Percentiles rank a stretch among this genome's conserved stretches.
phyloP scores from a whole-genome alignment of 306 rosid species.

The Mimosa pudica region DNA sequence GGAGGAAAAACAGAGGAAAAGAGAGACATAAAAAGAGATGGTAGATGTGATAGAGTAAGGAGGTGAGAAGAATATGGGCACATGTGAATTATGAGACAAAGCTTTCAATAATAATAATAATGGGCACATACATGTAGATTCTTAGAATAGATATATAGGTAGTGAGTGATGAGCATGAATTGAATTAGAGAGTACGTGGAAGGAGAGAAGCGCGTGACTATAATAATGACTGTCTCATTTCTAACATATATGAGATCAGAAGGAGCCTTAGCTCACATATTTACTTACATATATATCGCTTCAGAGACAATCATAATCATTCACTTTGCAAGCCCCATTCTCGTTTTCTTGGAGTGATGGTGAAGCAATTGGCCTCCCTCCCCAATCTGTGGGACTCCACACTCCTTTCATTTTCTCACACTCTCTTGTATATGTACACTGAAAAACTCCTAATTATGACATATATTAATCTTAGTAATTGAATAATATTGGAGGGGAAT shows the following conservation, averaged over 20 bases:
- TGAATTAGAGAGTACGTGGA: too few relatives aligned
- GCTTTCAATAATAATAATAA: not conserved
- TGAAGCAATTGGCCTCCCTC: conserved; percentile 32
- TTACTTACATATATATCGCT: not conserved
- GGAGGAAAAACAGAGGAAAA: too few relatives aligned
- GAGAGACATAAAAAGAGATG: not conserved
- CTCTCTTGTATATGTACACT: too few relatives aligned
- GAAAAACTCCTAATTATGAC: not conserved
- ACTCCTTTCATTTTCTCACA: not conserved
- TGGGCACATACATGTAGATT: too few relatives aligned
- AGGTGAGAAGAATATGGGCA: not conserved
- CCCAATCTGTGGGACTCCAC: not conserved
- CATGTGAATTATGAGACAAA: not conserved
- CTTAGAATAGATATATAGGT: not conserved
- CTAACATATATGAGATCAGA: not conserved
- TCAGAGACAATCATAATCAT: conserved; percentile 24
- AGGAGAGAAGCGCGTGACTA: not conserved
- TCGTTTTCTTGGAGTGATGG: conserved; percentile 39
- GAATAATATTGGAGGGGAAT: too few relatives aligned
- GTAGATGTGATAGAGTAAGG: not conserved
- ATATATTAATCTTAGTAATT: too few relatives aligned
- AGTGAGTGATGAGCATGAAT: too few relatives aligned
- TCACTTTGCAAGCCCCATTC: not conserved
- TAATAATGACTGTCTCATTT: not conserved
- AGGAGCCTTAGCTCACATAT: not conserved